These are phyloP conservation scores for Copromyces sp. DNA, from an alignment of 495 filamentous ascomycete genomes.

Conservation along the genomic window DNA sequence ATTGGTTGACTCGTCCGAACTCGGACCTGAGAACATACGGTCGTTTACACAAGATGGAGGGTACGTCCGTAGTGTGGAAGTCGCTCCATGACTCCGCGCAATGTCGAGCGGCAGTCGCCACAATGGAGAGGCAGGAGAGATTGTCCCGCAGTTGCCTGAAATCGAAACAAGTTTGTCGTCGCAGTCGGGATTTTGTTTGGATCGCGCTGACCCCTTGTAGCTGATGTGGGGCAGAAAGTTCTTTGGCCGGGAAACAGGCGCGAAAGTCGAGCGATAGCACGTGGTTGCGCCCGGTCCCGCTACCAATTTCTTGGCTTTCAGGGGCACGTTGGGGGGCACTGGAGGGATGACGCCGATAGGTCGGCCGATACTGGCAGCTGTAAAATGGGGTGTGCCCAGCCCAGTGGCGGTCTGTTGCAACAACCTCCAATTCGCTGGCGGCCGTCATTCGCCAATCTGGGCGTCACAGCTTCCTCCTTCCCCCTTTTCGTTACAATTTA, in stretches of 20 bases:
- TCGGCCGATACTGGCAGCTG: not conserved
- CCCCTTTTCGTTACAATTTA: constrained; percentile 2
- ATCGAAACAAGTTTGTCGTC: not conserved
- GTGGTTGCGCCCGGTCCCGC: not conserved
- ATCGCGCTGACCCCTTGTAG: not conserved
- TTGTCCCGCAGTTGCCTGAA: not conserved
- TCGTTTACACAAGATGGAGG: not conserved
- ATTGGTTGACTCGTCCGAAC: not conserved
- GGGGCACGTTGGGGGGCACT: not conserved
- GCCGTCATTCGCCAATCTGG: not conserved
- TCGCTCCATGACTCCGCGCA: not conserved
- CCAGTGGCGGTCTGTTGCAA: constrained; percentile 7
- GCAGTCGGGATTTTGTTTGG: not conserved
- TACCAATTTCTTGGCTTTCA: not conserved
- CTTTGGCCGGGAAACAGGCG: not conserved
- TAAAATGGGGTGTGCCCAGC: not conserved
- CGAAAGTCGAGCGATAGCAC: not conserved
- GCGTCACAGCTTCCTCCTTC: not conserved
- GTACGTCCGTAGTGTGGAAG: not conserved
- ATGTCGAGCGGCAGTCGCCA: not conserved
- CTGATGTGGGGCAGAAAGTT: not conserved
- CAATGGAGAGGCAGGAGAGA: not conserved
- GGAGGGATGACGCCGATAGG: not conserved
- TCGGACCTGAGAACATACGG: not conserved
- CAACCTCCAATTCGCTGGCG: not conserved